Percentiles rank a stretch among this genome's conserved stretches.
phyloP scores from a whole-genome alignment of 306 rosid species.

The Cucumis sativus region DNA sequence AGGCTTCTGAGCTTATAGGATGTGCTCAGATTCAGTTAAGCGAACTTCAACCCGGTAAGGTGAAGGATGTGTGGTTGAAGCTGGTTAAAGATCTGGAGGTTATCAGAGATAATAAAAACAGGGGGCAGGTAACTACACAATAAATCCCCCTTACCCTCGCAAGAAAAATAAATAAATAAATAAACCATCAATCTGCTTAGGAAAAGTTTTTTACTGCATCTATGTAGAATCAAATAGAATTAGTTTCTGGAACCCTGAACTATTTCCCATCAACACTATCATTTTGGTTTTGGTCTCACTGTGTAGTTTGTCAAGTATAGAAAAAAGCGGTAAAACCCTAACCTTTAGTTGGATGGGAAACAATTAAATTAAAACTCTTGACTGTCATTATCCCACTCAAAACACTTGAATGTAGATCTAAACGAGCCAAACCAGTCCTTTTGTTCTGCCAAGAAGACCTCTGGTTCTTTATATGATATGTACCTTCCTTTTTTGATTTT shows the following conservation, averaged over 20 bases:
- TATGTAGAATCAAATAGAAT: neutral
- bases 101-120: slow-evolving; percentile 73
- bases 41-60: slow-evolving; percentile 89
- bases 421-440: neutral
- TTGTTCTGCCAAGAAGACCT: neutral
- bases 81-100: slow-evolving; percentile 90
- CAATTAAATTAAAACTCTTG: neutral
- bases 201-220: neutral
- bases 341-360: neutral
- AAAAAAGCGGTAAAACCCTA: neutral
- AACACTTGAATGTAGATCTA: neutral
- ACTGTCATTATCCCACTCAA: neutral
- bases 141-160: neutral
- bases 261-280: neutral
- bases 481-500: neutral
- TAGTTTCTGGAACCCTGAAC: neutral
- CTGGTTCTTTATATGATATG: neutral
- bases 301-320: neutral
- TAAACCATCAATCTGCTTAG: neutral
- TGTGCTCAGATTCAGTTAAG: slow-evolving; percentile 45
- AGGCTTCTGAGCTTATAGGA: slow-evolving; percentile 67
- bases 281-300: neutral
- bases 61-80: slow-evolving; percentile 92
- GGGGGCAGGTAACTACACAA: slow-evolving; percentile 59
- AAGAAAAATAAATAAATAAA: neutral